Evolutionary conservation across 306 rosid species (phyloP).

Genomic region (Medicago truncatula): MtrunA17r5.0-ANR NC_053049.1:10424501-10425000

Average conservation of each 20-base stretch:
- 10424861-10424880: neutral
- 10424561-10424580: neutral
- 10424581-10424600: neutral
- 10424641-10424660: neutral
- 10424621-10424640: neutral
- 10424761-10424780: neutral
- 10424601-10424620: neutral
- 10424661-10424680: neutral
- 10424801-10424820: constrained; percentile 9
- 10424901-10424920: neutral
- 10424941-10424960: constrained; percentile 1
- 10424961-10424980: neutral
- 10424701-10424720: neutral
- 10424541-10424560: neutral
- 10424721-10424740: neutral
- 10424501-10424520: neutral
- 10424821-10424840: neutral
- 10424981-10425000: neutral
- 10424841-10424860: neutral
- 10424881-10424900: constrained; percentile 2
- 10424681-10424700: neutral
- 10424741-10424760: neutral
- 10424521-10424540: neutral
- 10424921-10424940: neutral
- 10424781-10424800: constrained; percentile 15